A percentile compares a stretch with the other conserved stretches of the same genome.
These are phyloP conservation scores for Nakazawaea molendinolei DNA, from an alignment of 805 yeast species.

Conservation along the genomic window DNA sequence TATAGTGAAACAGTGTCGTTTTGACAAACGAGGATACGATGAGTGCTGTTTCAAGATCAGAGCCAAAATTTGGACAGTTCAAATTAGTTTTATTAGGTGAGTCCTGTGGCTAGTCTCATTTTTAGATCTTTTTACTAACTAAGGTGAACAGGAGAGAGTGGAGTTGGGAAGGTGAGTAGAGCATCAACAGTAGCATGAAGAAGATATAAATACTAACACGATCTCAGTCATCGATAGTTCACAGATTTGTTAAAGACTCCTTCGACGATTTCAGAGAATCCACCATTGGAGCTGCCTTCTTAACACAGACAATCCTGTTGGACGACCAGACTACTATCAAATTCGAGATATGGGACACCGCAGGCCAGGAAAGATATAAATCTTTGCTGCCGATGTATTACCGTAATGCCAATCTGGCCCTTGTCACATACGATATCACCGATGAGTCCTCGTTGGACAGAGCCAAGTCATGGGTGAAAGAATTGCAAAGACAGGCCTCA, in stretches of 20 bases:
- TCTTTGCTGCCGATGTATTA: constrained; percentile 81
- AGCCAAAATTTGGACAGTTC: constrained; percentile 40
- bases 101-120: constrained; percentile 10
- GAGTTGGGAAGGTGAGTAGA: constrained; percentile 46
- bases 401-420: constrained; percentile 73
- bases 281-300: constrained; percentile 80
- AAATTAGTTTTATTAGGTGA: constrained; percentile 48
- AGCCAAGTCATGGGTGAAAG: constrained; percentile 75
- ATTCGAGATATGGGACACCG: constrained; percentile 83
- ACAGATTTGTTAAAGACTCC: constrained; percentile 64
- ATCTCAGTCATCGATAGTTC: constrained; percentile 47
- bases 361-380: constrained; percentile 77
- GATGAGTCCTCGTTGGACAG: constrained; percentile 58
- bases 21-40: neutral
- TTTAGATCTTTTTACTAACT: neutral
- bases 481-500: constrained; percentile 75
- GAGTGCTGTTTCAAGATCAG: constrained; percentile 6
- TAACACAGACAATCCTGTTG: constrained; percentile 60
- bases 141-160: constrained; percentile 48
- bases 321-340: constrained; percentile 50
- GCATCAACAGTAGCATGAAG: neutral
- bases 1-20: too few species aligned
- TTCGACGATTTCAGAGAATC: constrained; percentile 72
- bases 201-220: constrained; percentile 1
- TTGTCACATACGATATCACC: constrained; percentile 73